Conservation (phyloP, 176 grass and related monocot genomes). For the Musa beccarii region DNA sequence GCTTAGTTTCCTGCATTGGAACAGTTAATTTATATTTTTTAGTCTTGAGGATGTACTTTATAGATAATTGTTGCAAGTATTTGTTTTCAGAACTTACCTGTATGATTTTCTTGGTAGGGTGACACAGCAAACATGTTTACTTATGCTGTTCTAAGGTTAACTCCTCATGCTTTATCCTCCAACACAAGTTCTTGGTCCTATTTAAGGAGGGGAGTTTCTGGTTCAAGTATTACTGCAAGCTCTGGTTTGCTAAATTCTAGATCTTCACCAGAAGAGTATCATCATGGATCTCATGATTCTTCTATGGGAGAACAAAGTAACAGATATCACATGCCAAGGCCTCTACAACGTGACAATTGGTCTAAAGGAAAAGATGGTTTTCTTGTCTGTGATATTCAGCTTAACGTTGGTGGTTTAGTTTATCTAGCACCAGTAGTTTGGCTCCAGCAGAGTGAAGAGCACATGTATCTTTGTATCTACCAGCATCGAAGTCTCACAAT, state of each 20-base stretch:
- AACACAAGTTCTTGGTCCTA: constrained; percentile 82
- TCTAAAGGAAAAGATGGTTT: constrained; percentile 91
- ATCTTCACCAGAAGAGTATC: constrained; percentile 50
- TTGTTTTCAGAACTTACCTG: not conserved
- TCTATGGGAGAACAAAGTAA: constrained; percentile 60
- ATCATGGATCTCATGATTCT: constrained; percentile 52
- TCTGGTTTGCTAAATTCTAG: constrained; percentile 47
- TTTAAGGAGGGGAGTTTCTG: constrained; percentile 66
- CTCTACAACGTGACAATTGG: constrained; percentile 68
- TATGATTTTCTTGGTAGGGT: constrained; percentile 45
- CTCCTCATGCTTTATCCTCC: constrained; percentile 69
- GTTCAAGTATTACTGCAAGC: constrained; percentile 28
- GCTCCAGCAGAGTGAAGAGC: constrained; percentile 68
- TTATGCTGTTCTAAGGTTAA: constrained; percentile 78
- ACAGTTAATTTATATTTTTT: not conserved
- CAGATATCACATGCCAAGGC: constrained; percentile 52
- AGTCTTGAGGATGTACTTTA: not conserved
- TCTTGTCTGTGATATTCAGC: constrained; percentile 42
- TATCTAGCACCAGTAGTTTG: constrained; percentile 55
- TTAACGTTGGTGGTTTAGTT: constrained; percentile 35
- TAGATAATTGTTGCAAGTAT: not conserved
- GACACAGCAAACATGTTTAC: constrained; percentile 75
- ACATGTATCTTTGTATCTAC: constrained; percentile 76
- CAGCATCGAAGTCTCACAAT: constrained; percentile 68
- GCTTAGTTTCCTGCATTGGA: constrained; percentile 23